These are phyloP conservation scores for Pontederia crassipes DNA, from an alignment of 176 grass and related monocot species.

Conservation along the genomic window DNA sequence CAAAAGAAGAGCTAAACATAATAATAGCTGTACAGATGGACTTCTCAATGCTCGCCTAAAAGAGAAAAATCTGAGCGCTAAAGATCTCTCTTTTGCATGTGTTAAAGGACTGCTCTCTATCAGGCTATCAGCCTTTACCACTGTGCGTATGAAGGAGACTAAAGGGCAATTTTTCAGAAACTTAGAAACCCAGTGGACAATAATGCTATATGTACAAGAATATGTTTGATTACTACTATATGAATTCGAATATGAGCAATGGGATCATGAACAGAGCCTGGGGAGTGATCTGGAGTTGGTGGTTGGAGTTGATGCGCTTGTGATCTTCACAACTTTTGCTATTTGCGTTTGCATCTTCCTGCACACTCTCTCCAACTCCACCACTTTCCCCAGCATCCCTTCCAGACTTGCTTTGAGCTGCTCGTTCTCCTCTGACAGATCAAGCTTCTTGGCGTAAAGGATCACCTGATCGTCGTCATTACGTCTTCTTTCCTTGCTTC, in stretches of 20 bases:
- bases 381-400: slow-evolving; percentile 81
- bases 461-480: slow-evolving; percentile 45
- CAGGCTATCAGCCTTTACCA: too few species aligned
- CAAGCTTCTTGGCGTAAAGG: slow-evolving; percentile 64
- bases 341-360: slow-evolving; percentile 76
- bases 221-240: neutral
- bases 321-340: slow-evolving; percentile 55
- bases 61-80: too few species aligned
- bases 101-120: too few species aligned
- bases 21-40: too few species aligned
- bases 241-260: neutral
- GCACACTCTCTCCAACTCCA: slow-evolving; percentile 84
- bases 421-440: slow-evolving; percentile 64
- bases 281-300: slow-evolving; percentile 51
- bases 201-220: too few species aligned
- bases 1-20: too few species aligned
- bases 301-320: slow-evolving; percentile 1
- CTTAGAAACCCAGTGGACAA: too few species aligned
- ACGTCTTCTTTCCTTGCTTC: neutral
- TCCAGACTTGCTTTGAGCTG: slow-evolving; percentile 67
- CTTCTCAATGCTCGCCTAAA: too few species aligned
- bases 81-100: too few species aligned
- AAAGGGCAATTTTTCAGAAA: too few species aligned
- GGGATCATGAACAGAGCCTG: slow-evolving; percentile 82
- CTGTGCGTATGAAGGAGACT: too few species aligned